A percentile compares a stretch with the other conserved stretches of the same genome.
phyloP scores from a whole-genome alignment of 805 yeast species.

The Myxozyma mucilagina region DNA sequence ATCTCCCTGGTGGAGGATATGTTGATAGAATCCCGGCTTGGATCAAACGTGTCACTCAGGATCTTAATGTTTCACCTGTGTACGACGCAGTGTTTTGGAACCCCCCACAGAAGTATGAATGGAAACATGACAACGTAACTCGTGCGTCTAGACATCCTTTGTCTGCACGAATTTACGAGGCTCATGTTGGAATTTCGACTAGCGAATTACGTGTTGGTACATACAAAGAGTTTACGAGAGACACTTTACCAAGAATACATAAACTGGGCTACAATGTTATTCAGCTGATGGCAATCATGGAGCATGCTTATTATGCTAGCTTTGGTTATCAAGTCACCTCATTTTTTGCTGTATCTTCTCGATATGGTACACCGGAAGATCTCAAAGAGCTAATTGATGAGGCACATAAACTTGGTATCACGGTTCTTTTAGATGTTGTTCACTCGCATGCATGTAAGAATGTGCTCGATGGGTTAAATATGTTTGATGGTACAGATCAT shows the following conservation, averaged over 20 bases:
- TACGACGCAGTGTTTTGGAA: conserved; percentile 96
- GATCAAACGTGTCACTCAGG: conserved; percentile 76
- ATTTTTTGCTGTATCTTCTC: conserved; percentile 84
- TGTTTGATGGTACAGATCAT: conserved; percentile 92
- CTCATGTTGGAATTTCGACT: conserved; percentile 88
- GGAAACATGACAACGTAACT: conserved; percentile 48
- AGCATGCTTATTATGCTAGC: conserved; percentile 96
- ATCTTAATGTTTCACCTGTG: conserved; percentile 46
- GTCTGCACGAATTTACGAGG: conserved; percentile 81
- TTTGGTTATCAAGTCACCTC: conserved; percentile 97
- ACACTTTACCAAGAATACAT: conserved; percentile 79
- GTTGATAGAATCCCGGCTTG: conserved; percentile 88
- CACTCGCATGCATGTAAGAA: conserved; percentile 96
- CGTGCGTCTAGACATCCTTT: conserved; percentile 46
- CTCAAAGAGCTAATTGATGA: conserved; percentile 85
- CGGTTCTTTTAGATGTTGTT: conserved; percentile 86
- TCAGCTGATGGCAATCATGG: conserved; percentile 98
- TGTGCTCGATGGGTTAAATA: conserved; percentile 88
- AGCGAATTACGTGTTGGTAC: conserved; percentile 84
- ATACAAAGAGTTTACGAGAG: conserved; percentile 78
- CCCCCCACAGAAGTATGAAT: conserved; percentile 60
- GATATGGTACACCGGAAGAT: conserved; percentile 95
- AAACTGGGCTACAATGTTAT: conserved; percentile 88
- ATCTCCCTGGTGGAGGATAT: conserved; percentile 63
- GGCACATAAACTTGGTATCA: conserved; percentile 85